Conservation (phyloP, 1,139 yeast species). For the Pichia sp. region DNA sequence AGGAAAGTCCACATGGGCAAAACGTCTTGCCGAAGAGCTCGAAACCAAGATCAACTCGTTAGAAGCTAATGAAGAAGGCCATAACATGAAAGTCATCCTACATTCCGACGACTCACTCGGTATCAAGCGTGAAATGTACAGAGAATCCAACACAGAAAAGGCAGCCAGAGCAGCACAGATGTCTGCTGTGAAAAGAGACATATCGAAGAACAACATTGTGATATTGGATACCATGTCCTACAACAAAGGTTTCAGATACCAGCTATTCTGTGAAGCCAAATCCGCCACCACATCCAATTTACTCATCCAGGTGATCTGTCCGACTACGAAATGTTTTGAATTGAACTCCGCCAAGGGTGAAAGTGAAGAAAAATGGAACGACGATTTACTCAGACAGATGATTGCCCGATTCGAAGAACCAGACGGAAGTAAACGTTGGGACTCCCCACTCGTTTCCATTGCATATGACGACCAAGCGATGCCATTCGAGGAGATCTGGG, state of each 20-base stretch:
- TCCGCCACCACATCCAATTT: constrained; percentile 80
- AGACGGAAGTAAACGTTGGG: constrained; percentile 85
- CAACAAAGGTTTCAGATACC: constrained; percentile 95
- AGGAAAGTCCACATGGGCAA: constrained; percentile 81
- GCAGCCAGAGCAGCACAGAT: constrained; percentile 81
- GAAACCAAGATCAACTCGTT: constrained; percentile 46
- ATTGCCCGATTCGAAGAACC: constrained; percentile 95
- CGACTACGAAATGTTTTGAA: constrained; percentile 56
- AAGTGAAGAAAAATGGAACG: constrained; percentile 56
- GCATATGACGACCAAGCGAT: constrained; percentile 54
- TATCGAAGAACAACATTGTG: constrained; percentile 68
- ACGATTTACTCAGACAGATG: constrained; percentile 62
- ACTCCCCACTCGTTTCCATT: constrained; percentile 76
- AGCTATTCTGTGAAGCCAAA: constrained; percentile 90
- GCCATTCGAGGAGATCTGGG: constrained; percentile 73
- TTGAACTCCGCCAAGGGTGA: constrained; percentile 53
- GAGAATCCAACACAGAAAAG: constrained; percentile 72
- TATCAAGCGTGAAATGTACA: constrained; percentile 64
- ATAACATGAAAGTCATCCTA: constrained; percentile 57
- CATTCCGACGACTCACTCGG: constrained; percentile 81
- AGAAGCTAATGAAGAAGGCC: constrained; percentile 43
- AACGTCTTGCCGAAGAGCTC: constrained; percentile 47
- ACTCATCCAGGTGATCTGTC: constrained; percentile 74
- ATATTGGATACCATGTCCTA: constrained; percentile 84
- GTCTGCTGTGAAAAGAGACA: constrained; percentile 83